A percentile compares a stretch with the other conserved stretches of the same genome.
Conservation (phyloP, 257 asterid species). For the Nemophila menziesii region DNA sequence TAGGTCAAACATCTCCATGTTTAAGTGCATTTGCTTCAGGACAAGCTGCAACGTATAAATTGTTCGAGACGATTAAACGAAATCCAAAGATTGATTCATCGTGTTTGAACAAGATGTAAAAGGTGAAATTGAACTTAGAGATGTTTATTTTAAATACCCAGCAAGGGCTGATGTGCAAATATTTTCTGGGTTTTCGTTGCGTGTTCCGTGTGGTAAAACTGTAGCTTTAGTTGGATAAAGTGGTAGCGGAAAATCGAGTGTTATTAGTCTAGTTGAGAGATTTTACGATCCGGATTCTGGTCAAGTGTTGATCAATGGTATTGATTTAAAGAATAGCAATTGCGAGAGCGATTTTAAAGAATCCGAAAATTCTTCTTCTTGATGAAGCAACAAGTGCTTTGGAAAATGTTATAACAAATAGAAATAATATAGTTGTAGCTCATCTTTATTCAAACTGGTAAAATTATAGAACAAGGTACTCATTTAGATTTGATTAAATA, state of each 20-base stretch:
- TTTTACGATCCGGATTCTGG: conserved; percentile 27
- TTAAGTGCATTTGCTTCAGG: conserved; percentile 15
- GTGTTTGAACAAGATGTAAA: conserved; percentile 16
- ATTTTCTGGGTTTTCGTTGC: conserved; percentile 21
- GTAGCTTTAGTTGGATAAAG: conserved; percentile 24
- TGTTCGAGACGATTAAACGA: conserved; percentile 12
- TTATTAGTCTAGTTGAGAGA: conserved; percentile 19
- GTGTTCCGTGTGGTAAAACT: conserved; percentile 15
- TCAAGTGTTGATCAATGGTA: conserved; percentile 19
- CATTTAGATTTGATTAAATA: too few species aligned
- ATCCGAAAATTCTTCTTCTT: conserved; percentile 15
- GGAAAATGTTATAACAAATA: conserved; percentile 8
- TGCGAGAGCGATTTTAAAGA: conserved; percentile 18
- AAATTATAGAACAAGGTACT: conserved; percentile 28
- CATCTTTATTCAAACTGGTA: conserved; percentile 18
- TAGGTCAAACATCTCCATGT: conserved; percentile 15
- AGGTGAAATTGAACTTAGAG: conserved; percentile 25
- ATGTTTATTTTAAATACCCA: conserved; percentile 24
- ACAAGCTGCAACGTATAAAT: conserved; percentile 15
- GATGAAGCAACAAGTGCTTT: conserved; percentile 27
- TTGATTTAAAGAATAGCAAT: conserved; percentile 25
- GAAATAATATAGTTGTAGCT: conserved; percentile 16
- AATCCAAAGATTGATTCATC: conserved; percentile 12
- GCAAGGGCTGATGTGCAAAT: conserved; percentile 18
- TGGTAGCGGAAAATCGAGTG: conserved; percentile 26